Conservation (phyloP, 2,329 filamentous ascomycete genomes). For the Phyllosticta citribraziliensis region DNA sequence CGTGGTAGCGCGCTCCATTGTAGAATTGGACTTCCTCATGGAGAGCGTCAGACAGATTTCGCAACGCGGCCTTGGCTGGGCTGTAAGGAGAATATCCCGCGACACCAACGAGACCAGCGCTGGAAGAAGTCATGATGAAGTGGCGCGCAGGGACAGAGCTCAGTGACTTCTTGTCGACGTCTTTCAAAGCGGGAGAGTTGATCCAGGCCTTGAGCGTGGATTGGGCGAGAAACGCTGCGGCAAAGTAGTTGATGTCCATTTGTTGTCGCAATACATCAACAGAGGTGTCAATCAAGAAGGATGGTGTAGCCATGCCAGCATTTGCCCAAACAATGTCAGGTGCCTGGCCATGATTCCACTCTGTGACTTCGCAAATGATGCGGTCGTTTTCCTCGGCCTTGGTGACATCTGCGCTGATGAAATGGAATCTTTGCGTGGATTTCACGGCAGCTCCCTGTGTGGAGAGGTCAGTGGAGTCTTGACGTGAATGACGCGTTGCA, state of each 20-base stretch:
- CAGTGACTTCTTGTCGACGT: background rate
- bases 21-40: conserved; percentile 80
- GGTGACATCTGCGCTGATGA: conserved; percentile 75
- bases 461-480: background rate
- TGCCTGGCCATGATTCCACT: conserved; percentile 64
- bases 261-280: conserved; percentile 58
- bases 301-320: conserved; percentile 64
- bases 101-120: conserved; percentile 63
- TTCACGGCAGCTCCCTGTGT: conserved; percentile 54
- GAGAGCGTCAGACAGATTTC: conserved; percentile 72
- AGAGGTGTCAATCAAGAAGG: conserved; percentile 67
- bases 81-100: conserved; percentile 78
- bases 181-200: background rate
- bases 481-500: background rate
- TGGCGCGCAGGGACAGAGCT: conserved; percentile 43
- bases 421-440: conserved; percentile 67
- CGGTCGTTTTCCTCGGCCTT: conserved; percentile 57
- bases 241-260: conserved; percentile 92
- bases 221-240: conserved; percentile 76
- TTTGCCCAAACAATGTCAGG: conserved; percentile 90
- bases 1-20: conserved; percentile 49
- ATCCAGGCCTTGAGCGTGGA: conserved; percentile 70
- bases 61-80: conserved; percentile 76
- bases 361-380: conserved; percentile 60
- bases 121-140: conserved; percentile 78